phyloP scores from a whole-genome alignment of 257 asterid species.

The Thymus quinquecostatus region DNA sequence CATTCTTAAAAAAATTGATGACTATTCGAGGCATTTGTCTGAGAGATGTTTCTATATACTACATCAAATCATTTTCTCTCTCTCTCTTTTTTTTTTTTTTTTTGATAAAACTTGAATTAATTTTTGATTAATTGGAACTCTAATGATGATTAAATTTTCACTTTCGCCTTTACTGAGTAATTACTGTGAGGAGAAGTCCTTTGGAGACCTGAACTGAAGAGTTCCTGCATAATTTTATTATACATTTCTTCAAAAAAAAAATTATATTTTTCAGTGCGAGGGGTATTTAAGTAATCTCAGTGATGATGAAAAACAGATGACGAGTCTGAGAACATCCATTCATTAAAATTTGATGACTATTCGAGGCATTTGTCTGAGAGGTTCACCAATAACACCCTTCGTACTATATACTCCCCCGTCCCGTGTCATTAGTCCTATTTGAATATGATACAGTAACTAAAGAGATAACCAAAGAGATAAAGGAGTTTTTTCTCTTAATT shows the following conservation, averaged over 20 bases:
- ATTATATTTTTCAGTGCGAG: too few relatives aligned
- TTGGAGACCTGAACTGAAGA: conserved; percentile 8
- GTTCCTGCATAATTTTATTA: not conserved
- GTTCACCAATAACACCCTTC: conserved; percentile 1
- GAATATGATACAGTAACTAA: too few relatives aligned
- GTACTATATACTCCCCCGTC: too few relatives aligned
- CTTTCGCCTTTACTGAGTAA: not conserved
- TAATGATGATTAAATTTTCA: not conserved
- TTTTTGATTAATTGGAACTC: not conserved
- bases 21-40: conserved; percentile 69
- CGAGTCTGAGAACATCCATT: conserved; percentile 71
- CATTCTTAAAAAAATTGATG: conserved; percentile 55
- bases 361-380: conserved; percentile 77
- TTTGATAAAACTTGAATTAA: too few relatives aligned
- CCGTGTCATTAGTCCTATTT: too few relatives aligned
- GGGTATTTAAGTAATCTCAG: conserved; percentile 25
- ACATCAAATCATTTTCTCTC: not conserved
- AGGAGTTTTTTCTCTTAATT: too few relatives aligned
- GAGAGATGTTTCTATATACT: conserved; percentile 39
- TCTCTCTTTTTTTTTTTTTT: too few relatives aligned
- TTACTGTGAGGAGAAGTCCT: not conserved
- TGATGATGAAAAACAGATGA: conserved; percentile 55
- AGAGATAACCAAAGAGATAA: too few relatives aligned
- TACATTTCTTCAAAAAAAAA: too few relatives aligned
- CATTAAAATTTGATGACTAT: conserved; percentile 49